Evolutionary conservation across 2,329 filamentous ascomycete species (phyloP), one percentile per base, ranked within the genome.

Genomic region (Fusarium dimerum): DNA sequence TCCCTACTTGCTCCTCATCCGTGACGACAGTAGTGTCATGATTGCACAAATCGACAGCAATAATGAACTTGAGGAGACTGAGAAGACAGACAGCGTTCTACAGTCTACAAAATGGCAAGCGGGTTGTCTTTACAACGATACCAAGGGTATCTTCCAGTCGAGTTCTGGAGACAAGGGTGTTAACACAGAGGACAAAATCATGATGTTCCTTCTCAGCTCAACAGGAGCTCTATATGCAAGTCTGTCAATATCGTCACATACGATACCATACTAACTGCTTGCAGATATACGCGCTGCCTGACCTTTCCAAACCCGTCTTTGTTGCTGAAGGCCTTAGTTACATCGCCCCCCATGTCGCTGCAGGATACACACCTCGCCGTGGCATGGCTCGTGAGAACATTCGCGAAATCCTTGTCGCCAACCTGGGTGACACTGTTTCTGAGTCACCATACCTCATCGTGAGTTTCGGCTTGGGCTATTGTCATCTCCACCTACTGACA

Each of bases 21-120:
- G 91, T 51, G 91, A 96, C 58, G 92, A 99, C 68, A 85, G 84
- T 6, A 94, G 89, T 54, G 80, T 92, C 7, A 85, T 90, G 50
- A 76, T 97, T 39, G 86, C 92, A 43, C 84, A 90, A 65, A 89
- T 92, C 39, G 90, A 92, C 64, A 67, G 55, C 54, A 89, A 85
- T 64, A 87, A 90, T 42, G 94, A 99, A 63, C 77, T 97, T 3
- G 92, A 96, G 66, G 90, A 96, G 67, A 73, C 96, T 3, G 84
- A 89, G 42, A 80, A 84, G 59, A 77, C 82, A 32, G 84, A 86
- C 29, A 75, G 79, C 9, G 64, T 80, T 1, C 74, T 87, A 3
- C 72, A 72, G 2, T 75, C 80, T 2, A 86, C 81, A 2, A 90
- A 88, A 66, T 97, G 94, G 90, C 75, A 87, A 7, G 89, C 90